Base-by-base conservation (phyloP, 352 stramenopile genomes). In the Globisporangium spinosum region DNA sequence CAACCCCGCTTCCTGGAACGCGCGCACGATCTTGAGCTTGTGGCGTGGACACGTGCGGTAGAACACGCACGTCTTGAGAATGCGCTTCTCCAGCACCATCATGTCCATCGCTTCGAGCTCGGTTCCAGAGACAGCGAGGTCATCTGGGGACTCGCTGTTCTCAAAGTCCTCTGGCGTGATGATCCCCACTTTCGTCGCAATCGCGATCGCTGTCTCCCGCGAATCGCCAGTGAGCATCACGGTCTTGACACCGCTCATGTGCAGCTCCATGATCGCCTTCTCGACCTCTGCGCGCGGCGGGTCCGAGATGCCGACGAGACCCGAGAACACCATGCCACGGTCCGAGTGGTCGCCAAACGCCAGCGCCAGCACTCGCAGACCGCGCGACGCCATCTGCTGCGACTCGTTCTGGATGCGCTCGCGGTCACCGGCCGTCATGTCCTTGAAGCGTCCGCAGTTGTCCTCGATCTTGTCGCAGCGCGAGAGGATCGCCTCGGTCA, bases 221-320 rank as follows among this genome's bases (percentile, higher is more conserved):
- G 93, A 95, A 77, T 99, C 97, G 38, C 96, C 96, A 8, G 96
- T 99, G 5, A 98, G 82, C 93, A 99, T 98, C 23, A 97, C 79
- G 0, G 87, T 95, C 27, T 80, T 82, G 1, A 95, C 87, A 17
- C 85, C 83, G 60, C 77, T 87, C 40, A 77, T 59, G 10, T 75
- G 75, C 43, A 93, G 66, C 51, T 86, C 79, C 23, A 78, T 49
- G 27, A 95, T 80, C 38, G 87, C 78, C 65, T 89, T 85, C 38
- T 81, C 82, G 0, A 95, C 82, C 35, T 87, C 83, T 13, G 76
- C 78, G 29, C 87, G 82, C 47, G 87, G 85, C 10, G 84, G 84
- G 49, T 94, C 87, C 60, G 96, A 95, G 66, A 99, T 97, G 47
- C 94, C 97, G 10, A 98, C 75, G 13, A 99, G 77, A 0, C 96